phyloP scores from a whole-genome alignment of 768 basidiomycete species.

The Tephrocybe sp. region DNA sequence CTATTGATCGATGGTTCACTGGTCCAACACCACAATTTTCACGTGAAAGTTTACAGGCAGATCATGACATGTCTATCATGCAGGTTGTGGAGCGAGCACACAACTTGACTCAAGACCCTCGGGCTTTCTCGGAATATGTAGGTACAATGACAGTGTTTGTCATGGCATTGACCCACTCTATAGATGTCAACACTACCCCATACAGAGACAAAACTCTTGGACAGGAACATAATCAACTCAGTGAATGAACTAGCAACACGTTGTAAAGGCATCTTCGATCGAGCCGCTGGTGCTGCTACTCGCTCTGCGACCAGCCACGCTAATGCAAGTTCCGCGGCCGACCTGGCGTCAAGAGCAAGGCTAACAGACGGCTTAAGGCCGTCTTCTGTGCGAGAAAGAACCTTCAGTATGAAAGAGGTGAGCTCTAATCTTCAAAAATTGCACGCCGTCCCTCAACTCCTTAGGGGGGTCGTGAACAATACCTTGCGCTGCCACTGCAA shows the following conservation, averaged over 20 bases:
- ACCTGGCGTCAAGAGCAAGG: conserved; percentile 31
- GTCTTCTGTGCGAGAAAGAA: conserved; percentile 53
- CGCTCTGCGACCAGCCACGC: conserved; percentile 52
- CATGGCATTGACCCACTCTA: neutral
- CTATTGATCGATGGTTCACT: conserved; percentile 79
- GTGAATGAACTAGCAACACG: conserved; percentile 57
- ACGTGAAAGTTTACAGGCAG: conserved; percentile 45
- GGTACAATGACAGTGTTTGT: conserved; percentile 25
- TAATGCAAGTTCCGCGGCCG: conserved; percentile 20
- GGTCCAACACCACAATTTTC: conserved; percentile 56
- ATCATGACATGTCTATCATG: conserved; percentile 30
- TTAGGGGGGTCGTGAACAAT: conserved; percentile 48
- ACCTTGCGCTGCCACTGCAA: conserved; percentile 47
- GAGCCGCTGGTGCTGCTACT: conserved; percentile 60
- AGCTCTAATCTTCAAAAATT: conserved; percentile 21
- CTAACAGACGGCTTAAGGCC: conserved; percentile 24
- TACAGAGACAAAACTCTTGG: conserved; percentile 53
- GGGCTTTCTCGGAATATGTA: conserved; percentile 53
- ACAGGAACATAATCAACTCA: conserved; percentile 68
- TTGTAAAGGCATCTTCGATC: conserved; percentile 61
- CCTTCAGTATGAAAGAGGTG: conserved; percentile 50
- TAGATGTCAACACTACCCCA: conserved; percentile 41
- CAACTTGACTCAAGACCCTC: conserved; percentile 44
- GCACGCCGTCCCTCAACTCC: conserved; percentile 25
- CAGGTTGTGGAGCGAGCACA: conserved; percentile 47